Base-by-base conservation (phyloP, 176 grass and related monocot genomes). In the Oryza australiensis region DNA sequence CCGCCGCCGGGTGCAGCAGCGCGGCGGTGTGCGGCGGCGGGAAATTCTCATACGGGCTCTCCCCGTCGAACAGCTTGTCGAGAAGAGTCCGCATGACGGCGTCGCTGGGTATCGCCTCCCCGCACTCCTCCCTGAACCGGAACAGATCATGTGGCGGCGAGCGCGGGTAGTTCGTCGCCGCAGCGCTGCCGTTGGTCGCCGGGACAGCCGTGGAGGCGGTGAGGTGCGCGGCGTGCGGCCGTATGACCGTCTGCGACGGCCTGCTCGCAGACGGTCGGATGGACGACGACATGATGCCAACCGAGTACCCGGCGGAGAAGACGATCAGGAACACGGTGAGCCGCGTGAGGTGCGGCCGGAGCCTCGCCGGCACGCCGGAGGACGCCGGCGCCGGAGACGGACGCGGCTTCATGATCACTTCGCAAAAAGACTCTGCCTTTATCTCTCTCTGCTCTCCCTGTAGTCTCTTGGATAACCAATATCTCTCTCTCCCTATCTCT, bases 121-220 rank as follows among this genome's bases (percentile, higher is more conserved):
- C 83, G 59, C 97, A 99, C 71, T 32, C 68, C 24, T 86, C 90
- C 13, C 35, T 77, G 53, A 96, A 99, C 42, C 91, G 87, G 51
- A 99, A 90, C 62, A 96, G 91, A 53, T 99, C 97, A 20, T 88
- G 87, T 26, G 91, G 89, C 29, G 85, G 85, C 62, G 81, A 57
- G 3, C 64, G 32, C 45, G 77, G 46, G 45, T 74, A 80, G 30
- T 20, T 42, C 67, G 45, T 16, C 18, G 4, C 63, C 11, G 79
- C 24, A 0, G 11, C 14, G 20, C 43, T 16, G n/a, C 5, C 26
- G 73, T 57, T 26, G 3, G 76, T 48, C 16, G 29, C 24, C 74
- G 42, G 34, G 15, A 62, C 51, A 42, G 27, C 15, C 27, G 12
- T 16, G 5, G 60, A 32, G 45, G 70, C 24, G 69, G 67, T 75